phyloP scores from a whole-genome alignment of 805 yeast species.

The Candida methanosorbosa region DNA sequence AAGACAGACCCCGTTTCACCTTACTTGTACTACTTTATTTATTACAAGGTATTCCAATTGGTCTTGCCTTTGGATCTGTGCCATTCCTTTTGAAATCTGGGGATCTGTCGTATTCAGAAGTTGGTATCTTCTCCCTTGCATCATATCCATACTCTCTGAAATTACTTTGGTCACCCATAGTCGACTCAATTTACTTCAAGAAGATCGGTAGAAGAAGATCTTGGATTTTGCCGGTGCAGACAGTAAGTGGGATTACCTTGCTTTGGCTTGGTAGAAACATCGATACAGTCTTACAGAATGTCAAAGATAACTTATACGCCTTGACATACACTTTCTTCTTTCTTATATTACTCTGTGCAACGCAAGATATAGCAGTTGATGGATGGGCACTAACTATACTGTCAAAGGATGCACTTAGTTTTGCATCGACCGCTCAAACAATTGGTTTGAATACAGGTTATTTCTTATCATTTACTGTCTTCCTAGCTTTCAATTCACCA shows the following conservation, averaged over 20 bases:
- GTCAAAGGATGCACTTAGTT: constrained; percentile 68
- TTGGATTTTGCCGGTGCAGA: constrained; percentile 93
- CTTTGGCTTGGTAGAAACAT: constrained; percentile 53
- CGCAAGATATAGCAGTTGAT: constrained; percentile 98
- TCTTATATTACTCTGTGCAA: constrained; percentile 83
- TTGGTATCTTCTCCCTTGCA: constrained; percentile 86
- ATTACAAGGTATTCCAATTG: constrained; percentile 95
- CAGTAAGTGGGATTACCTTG: constrained; percentile 64
- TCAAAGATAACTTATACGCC: constrained; percentile 37
- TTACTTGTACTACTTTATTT: constrained; percentile 69
- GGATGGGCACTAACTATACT: constrained; percentile 96
- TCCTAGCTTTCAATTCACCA: constrained; percentile 81
- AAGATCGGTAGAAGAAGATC: constrained; percentile 75
- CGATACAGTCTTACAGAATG: constrained; percentile 41
- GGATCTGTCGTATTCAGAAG: constrained; percentile 75
- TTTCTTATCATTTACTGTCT: constrained; percentile 84
- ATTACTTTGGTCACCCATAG: constrained; percentile 91
- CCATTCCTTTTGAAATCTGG: constrained; percentile 80
- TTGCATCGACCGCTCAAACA: constrained; percentile 96
- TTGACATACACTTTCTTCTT: constrained; percentile 69
- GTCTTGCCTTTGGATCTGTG: constrained; percentile 87
- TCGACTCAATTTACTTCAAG: constrained; percentile 71
- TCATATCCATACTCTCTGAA: constrained; percentile 93
- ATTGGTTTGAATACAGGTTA: constrained; percentile 92
- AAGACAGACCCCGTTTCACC: constrained; percentile 68